Conservation (phyloP, 1,139 yeast genomes). For the Kazachstania sp. region DNA sequence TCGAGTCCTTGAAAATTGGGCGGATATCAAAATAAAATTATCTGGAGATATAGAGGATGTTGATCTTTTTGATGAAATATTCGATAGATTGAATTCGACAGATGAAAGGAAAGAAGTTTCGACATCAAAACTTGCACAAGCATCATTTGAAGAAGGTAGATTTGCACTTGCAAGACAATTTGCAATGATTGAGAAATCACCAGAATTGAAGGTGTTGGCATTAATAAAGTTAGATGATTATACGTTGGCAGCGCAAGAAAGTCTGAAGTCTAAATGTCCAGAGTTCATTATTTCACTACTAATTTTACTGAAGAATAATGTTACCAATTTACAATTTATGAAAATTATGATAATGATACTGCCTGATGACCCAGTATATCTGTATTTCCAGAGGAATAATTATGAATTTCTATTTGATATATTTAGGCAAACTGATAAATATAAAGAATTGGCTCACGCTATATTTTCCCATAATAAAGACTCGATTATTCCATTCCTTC, state of each 20-base stretch:
- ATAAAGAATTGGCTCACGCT: slow-evolving; percentile 39
- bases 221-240: slow-evolving; percentile 65
- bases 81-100: slow-evolving; percentile 32
- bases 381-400: slow-evolving; percentile 32
- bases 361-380: slow-evolving; percentile 40
- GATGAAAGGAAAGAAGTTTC: slow-evolving; percentile 36
- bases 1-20: slow-evolving; percentile 69
- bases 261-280: slow-evolving; percentile 58
- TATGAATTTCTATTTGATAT: slow-evolving; percentile 41
- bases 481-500: slow-evolving; percentile 15
- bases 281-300: slow-evolving; percentile 59
- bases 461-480: slow-evolving; percentile 28
- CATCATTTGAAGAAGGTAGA: slow-evolving; percentile 82
- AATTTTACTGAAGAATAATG: slow-evolving; percentile 40
- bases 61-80: slow-evolving; percentile 46
- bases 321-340: slow-evolving; percentile 48
- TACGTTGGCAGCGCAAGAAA: slow-evolving; percentile 59
- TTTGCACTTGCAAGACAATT: slow-evolving; percentile 54
- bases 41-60: slow-evolving; percentile 50
- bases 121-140: slow-evolving; percentile 53
- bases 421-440: slow-evolving; percentile 52
- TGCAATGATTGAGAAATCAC: slow-evolving; percentile 59
- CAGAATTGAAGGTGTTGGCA: slow-evolving; percentile 53
- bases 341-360: slow-evolving; percentile 39
- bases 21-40: slow-evolving; percentile 56